Evolutionary conservation across 2,329 filamentous ascomycete genomes (phyloP), one percentile per base, ranked within the genome.

Genomic region (Pestalotiopsis sp.): DNA sequence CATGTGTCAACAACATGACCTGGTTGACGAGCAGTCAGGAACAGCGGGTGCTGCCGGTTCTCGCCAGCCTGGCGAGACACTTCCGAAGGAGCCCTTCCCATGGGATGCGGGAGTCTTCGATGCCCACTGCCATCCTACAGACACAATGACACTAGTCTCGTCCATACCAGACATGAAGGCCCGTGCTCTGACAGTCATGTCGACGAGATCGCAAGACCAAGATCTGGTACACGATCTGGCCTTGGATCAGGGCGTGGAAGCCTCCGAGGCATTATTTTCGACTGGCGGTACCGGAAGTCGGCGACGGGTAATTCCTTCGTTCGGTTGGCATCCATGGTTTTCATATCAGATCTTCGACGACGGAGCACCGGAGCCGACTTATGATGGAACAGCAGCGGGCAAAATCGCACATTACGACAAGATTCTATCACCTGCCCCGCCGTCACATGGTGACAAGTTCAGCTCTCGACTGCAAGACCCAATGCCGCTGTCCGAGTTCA

Each of bases 321-420:
- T 94, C 79, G 93, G 93, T 22, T 94, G 92, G 92, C 93, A 96
- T 76, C 93, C 93, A 1, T 96, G 93, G 93, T 95, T 94, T 78
- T 91, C 92, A 1, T 84, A 95, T 77, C 89, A 93, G 71, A 85
- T 96, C 73, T 93, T 89, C 75, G 86, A 90, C 73, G 89, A 93
- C 76, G 78, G 75, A 22, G 75, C 75, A 48, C 38, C 75, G 38
- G 73, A 74, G 60, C 75, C 77, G 39, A 83, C 81, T 0, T 84
- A 81, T 68, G 76, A 78, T 66, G 76, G 70, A 67, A 75, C 67
- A 52, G 68, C 65, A 68, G 71, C 74, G 9, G 80, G 85, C 73
- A 86, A 85, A 81, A 68, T 73, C 70, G 69, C 77, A 6, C 92
- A 95, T 78, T 94, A 94, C 75, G 81, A 84, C 66, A 81, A 85